Base-by-base conservation (phyloP, 2,329 filamentous ascomycete species). In the Penicillium paneum region DNA sequence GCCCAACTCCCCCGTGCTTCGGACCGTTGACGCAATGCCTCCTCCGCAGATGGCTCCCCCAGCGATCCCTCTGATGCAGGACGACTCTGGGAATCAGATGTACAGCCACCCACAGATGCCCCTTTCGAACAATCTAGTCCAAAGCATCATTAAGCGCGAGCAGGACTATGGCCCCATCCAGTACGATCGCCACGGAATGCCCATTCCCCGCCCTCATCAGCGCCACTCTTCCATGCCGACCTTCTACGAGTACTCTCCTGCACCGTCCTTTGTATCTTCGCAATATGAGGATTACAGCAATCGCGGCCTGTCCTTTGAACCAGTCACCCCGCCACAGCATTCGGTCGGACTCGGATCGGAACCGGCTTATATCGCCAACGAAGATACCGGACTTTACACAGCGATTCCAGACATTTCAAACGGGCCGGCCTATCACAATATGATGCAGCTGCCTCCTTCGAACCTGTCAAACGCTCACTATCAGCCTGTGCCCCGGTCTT, bases 231-330 rank as follows among this genome's bases (percentile, higher is more conserved):
- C 94, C n/a, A 97, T 99, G 91, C 94, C 94, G 46, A 89, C 91
- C 19, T 99, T 96, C 72, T 87, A 97, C 73, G 94, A 99, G 76
- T 99, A 97, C 79, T 99, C 94, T 15, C 94, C 94, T 49, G 94
- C 94, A 0, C 94, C 94, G 2, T 97, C 94, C 1, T 97, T 97
- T 69, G 92, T 96, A 49, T 97, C 94, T n/a, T 97, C 94, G 1
- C 92, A 97, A 68, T 96, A 93, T 67, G 94, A 97, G 71, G 93
- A 97, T 73, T 99, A 97, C 80, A 96, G 91, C 83, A 93, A 92
- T 71, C 89, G 94, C 54, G 94, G 91, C 48, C 86, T 97, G 67
- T 97, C 93, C 3, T 99, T 93, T 71, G 94, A 99, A 80, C 94
- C 94, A 49, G 86, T 99, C 64, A 99, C 94, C 0, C 94, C 94